Base-by-base conservation (phyloP, 305 asterid species). In the Fraxinus baroniana region DNA sequence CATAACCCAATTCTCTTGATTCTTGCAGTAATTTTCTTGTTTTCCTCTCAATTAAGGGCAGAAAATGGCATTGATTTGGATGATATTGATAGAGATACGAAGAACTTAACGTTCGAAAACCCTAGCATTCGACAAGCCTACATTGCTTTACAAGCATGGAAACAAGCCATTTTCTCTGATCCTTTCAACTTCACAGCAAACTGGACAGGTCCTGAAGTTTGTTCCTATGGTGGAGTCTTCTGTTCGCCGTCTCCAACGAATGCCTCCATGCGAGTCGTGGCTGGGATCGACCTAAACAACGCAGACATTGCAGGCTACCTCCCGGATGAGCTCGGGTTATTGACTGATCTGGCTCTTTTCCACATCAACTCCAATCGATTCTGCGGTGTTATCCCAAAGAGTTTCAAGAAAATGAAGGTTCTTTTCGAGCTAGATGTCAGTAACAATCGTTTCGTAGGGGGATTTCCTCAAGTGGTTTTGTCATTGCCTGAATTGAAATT, bases 241-340 rank as follows among this genome's bases (percentile, higher is more conserved):
- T 90, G 93, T 70, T 83, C 90, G n/a, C 75, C 88, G 28, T 82
- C 90, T 1, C 70, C 35, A 1, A 35, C 70, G 15, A 90, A 90
- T 60, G 32, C 90, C 33, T 82, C 89, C 78, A 0, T 15, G n/a
- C 85, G 83, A 36, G 96, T 92, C 17, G 97, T 94, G n/a, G 95
- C 97, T 5, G 98, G 98, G 5, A 81, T 94, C 78, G 98, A 94
- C 87, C 89, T 94, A 8, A 94, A 94, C 85, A 94, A 90, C 33
- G 95, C 86, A 13, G 94, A 91, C 52, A 91, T 94, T 20, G 97
- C 98, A 24, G 98, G 98, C 3, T 88, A 86, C 82, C 86, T 94
- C 20, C 97, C 98, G 0, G 86, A 85, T 8, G 98, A 93, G 87
- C 86, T 94, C 8, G 98, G 98, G 41, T 70, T 91, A 52, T 86